Evolutionary conservation across 208 protist species (phyloP).

Genomic region (Wallacemonas rigidus): DNA sequence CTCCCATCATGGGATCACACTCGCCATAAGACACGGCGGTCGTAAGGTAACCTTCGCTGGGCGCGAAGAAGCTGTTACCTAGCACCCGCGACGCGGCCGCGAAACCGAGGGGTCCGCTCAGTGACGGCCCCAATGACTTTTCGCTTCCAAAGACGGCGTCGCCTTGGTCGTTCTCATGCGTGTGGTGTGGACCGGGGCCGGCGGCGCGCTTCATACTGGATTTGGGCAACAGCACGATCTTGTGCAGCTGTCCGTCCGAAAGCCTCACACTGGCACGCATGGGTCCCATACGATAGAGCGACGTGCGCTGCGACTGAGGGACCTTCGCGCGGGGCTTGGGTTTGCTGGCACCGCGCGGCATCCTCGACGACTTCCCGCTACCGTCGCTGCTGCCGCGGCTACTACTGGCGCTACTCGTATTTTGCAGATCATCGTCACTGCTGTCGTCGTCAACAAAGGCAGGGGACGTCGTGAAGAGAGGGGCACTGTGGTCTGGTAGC

Average conservation of each 20-base stretch:
- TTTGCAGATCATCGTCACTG: neutral
- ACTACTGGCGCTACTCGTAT: neutral
- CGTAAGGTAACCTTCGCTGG: neutral
- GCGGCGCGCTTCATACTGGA: neutral
- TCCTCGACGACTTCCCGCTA: neutral
- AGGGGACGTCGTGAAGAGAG: neutral
- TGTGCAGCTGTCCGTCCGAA: neutral
- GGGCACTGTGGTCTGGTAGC: neutral
- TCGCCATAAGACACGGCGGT: neutral
- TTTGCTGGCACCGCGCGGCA: neutral
- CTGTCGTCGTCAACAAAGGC: neutral
- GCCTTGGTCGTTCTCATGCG: neutral
- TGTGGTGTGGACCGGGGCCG: neutral
- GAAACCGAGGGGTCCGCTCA: neutral
- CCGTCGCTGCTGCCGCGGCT: neutral
- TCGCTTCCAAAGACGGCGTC: neutral
- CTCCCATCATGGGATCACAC: neutral
- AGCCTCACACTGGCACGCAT: neutral
- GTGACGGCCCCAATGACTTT: neutral
- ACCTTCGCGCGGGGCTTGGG: neutral
- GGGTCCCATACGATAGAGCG: neutral
- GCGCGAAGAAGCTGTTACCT: neutral
- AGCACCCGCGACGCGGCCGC: neutral
- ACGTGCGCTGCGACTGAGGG: neutral
- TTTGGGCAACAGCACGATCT: neutral